phyloP scores from a whole-genome alignment of 805 yeast genomes.

The Metschnikowia cubensis region DNA sequence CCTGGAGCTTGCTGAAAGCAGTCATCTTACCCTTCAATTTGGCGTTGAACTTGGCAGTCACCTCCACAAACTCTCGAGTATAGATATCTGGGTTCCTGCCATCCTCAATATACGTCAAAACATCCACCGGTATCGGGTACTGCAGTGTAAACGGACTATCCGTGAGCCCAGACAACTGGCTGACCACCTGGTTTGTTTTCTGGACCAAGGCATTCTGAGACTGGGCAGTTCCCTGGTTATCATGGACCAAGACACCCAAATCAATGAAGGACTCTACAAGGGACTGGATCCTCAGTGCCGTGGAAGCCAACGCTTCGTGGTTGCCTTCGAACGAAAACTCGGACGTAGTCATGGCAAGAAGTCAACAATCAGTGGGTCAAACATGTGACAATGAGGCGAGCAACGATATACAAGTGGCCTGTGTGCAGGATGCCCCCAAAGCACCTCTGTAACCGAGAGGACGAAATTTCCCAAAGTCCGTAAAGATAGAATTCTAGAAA shows the following conservation, averaged over 20 bases:
- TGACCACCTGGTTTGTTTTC: conserved; percentile 40
- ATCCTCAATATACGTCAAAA: conserved; percentile 87
- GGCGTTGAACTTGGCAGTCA: conserved; percentile 86
- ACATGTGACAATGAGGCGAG: neutral
- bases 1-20: conserved; percentile 62
- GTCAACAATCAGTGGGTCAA: neutral
- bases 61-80: conserved; percentile 93
- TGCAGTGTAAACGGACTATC: conserved; percentile 31
- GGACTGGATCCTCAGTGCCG: conserved; percentile 29
- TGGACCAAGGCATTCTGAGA: conserved; percentile 50
- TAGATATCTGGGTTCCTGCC: conserved; percentile 97
- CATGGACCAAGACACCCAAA: conserved; percentile 88
- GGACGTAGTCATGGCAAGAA: conserved; percentile 31
- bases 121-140: conserved; percentile 69
- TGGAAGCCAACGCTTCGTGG: conserved; percentile 28
- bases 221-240: conserved; percentile 83
- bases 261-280: conserved; percentile 77
- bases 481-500: neutral
- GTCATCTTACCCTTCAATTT: conserved; percentile 77
- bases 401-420: neutral
- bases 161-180: conserved; percentile 34
- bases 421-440: neutral
- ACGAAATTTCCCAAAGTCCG: neutral
- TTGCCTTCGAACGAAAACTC: conserved; percentile 19
- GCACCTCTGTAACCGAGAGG: neutral